These are phyloP conservation scores for Alternaria sp. DNA, from an alignment of 2,329 filamentous ascomycete genomes.

Conservation along the genomic window DNA sequence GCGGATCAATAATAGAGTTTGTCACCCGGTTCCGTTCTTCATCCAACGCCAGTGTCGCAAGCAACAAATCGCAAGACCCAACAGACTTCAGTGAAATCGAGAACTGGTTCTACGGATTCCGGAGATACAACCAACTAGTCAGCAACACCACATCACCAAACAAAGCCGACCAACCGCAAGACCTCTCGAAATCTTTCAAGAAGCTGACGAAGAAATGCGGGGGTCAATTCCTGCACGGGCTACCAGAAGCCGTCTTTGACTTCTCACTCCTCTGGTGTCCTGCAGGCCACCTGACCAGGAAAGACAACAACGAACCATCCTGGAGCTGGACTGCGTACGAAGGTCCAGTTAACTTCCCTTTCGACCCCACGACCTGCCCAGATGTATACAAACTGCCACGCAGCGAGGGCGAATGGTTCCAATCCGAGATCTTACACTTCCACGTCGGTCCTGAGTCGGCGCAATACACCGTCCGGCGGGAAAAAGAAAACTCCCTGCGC, in stretches of 20 bases:
- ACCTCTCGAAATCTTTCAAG: conserved; percentile 32
- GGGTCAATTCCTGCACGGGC: conserved; percentile 36
- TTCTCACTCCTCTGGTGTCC: conserved; percentile 45
- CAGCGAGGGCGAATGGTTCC: conserved; percentile 33
- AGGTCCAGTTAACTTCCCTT: conserved; percentile 40
- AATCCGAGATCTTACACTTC: conserved; percentile 37
- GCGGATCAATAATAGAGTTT: conserved; percentile 29
- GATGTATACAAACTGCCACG: conserved; percentile 31
- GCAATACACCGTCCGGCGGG: conserved; percentile 38
- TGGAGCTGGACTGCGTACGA: conserved; percentile 44
- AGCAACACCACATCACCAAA: conserved; percentile 26
- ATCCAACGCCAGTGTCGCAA: conserved; percentile 31
- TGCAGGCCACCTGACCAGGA: conserved; percentile 21
- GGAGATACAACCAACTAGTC: conserved; percentile 41
- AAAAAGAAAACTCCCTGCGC: conserved; percentile 28
- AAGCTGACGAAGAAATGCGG: conserved; percentile 38
- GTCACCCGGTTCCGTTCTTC: conserved; percentile 36
- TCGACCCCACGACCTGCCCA: conserved; percentile 42
- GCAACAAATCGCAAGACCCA: conserved; percentile 22
- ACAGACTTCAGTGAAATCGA: conserved; percentile 34
- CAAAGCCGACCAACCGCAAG: conserved; percentile 16
- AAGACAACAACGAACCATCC: conserved; percentile 28
- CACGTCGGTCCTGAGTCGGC: conserved; percentile 28
- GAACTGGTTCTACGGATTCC: conserved; percentile 41
- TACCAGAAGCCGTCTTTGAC: conserved; percentile 44